Conservation (phyloP, 2,329 filamentous ascomycete species). For the Camillea tinctor region DNA sequence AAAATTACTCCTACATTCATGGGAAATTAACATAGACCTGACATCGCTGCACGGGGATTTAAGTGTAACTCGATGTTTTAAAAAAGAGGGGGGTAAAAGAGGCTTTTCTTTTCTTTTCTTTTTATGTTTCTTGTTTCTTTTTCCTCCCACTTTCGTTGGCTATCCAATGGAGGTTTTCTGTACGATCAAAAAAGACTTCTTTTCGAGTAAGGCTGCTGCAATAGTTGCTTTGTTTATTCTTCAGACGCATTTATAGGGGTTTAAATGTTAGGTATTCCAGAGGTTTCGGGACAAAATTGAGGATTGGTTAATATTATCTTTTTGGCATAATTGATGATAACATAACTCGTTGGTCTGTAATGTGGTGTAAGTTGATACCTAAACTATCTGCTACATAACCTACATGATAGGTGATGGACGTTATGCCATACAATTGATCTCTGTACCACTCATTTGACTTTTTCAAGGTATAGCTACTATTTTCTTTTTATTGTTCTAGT, state of each 20-base stretch:
- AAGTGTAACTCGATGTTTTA: slow-evolving; percentile 31
- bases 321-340: neutral
- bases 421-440: too few species aligned
- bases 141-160: slow-evolving; percentile 14
- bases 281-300: slow-evolving; percentile 10
- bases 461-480: too few species aligned
- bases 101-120: neutral
- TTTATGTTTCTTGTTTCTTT: neutral
- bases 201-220: slow-evolving; percentile 14
- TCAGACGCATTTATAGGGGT: slow-evolving; percentile 2
- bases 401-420: too few species aligned
- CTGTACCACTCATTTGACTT: too few species aligned
- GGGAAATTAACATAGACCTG: slow-evolving; percentile 32
- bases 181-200: slow-evolving; percentile 24
- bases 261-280: slow-evolving; percentile 3
- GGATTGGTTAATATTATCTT: slow-evolving; percentile 4
- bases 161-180: slow-evolving; percentile 18
- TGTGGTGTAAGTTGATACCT: neutral
- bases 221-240: slow-evolving; percentile 3
- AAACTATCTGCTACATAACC: neutral
- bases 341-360: neutral
- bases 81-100: slow-evolving; percentile 9
- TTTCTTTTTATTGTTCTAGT: too few species aligned
- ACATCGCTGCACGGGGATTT: slow-evolving; percentile 27
- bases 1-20: slow-evolving; percentile 29